These are phyloP conservation scores for Gymnopus androsaceus DNA, from an alignment of 1,284 basidiomycete genomes.

Conservation along the genomic window DNA sequence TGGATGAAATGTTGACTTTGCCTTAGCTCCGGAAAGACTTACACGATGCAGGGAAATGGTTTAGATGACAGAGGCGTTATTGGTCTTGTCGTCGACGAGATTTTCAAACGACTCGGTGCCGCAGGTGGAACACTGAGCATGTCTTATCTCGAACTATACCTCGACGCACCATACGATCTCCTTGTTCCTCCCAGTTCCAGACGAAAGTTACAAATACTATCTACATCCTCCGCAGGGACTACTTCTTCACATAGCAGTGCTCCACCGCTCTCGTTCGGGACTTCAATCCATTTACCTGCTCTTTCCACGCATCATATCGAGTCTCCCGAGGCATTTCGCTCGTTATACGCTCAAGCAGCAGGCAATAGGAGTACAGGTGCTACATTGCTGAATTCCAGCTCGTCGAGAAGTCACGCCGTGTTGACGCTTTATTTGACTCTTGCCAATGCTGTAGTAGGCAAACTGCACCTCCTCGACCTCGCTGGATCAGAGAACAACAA, in stretches of 20 bases:
- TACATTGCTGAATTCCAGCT: constrained; percentile 77
- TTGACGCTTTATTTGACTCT: constrained; percentile 68
- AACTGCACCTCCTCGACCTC: constrained; percentile 83
- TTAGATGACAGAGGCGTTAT: constrained; percentile 70
- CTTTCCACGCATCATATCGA: neutral
- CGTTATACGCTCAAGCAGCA: constrained; percentile 53
- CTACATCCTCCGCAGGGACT: constrained; percentile 27
- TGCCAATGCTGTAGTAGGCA: constrained; percentile 62
- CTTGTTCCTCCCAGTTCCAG: constrained; percentile 54
- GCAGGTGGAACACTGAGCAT: constrained; percentile 25
- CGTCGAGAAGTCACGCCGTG: constrained; percentile 83
- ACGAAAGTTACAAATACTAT: constrained; percentile 77
- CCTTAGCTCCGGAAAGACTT: constrained; percentile 81
- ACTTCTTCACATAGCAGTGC: neutral
- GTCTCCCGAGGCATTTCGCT: neutral
- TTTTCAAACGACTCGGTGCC: neutral
- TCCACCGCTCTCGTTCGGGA: neutral
- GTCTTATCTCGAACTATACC: constrained; percentile 87
- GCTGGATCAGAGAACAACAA: constrained; percentile 90
- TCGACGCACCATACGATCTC: constrained; percentile 83
- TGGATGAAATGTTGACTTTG: no score
- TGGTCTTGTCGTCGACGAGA: constrained; percentile 46
- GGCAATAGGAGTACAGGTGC: constrained; percentile 80
- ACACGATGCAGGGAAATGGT: constrained; percentile 82
- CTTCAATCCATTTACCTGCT: neutral